Conservation (phyloP, 164 flowering plant species). For the Liquidambar formosana region DNA sequence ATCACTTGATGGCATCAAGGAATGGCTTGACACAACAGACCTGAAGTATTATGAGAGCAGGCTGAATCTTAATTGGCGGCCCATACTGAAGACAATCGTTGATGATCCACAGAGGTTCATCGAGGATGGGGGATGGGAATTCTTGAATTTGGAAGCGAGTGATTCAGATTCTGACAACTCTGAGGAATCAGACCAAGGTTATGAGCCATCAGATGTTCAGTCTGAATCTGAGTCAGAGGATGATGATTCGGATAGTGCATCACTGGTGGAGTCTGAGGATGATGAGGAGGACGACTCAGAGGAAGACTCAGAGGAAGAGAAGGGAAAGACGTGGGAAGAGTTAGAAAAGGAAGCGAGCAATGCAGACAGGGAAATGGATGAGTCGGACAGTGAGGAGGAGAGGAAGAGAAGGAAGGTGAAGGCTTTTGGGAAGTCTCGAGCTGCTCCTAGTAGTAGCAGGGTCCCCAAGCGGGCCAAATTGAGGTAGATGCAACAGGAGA, state of each 20-base stretch:
- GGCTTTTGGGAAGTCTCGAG: conserved; percentile 65
- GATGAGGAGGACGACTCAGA: conserved; percentile 69
- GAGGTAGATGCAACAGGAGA: no score
- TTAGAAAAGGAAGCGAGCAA: conserved; percentile 87
- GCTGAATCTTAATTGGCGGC: conserved; percentile 72
- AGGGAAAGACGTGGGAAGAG: conserved; percentile 94
- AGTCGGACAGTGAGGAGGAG: conserved; percentile 88
- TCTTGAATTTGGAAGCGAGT: conserved; percentile 74
- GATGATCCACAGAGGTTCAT: conserved; percentile 76
- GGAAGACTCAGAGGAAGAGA: conserved; percentile 69
- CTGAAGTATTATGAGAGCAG: conserved; percentile 86
- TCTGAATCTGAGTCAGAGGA: conserved; percentile 72
- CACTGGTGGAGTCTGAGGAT: conserved; percentile 82
- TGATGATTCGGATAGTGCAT: conserved; percentile 64
- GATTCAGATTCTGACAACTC: conserved; percentile 72
- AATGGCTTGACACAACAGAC: conserved; percentile 84
- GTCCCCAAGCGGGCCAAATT: conserved; percentile 51
- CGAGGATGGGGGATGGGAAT: conserved; percentile 89
- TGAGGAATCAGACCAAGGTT: conserved; percentile 74
- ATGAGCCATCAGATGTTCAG: conserved; percentile 70
- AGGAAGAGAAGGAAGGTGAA: conserved; percentile 69
- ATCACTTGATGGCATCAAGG: conserved; percentile 81
- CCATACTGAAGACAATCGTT: conserved; percentile 65
- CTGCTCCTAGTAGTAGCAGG: conserved; percentile 28
- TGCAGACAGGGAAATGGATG: conserved; percentile 72